phyloP scores from a whole-genome alignment of 768 basidiomycete genomes.

The Auriscalpium vulgare region DNA sequence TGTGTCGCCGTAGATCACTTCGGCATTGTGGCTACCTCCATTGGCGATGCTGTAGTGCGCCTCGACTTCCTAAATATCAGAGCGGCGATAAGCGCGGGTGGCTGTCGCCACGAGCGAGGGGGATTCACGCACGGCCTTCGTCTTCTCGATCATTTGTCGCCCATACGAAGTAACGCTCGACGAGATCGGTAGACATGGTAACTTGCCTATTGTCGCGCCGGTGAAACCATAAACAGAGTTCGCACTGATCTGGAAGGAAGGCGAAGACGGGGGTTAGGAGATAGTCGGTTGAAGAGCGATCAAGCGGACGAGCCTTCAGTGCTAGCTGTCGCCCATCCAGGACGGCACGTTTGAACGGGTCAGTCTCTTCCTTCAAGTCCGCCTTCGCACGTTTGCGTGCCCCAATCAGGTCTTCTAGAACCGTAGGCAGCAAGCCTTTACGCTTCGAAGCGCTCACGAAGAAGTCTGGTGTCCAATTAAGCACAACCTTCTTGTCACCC shows the following conservation, averaged over 20 bases:
- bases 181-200: constrained; percentile 93
- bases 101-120: neutral
- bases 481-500: neutral
- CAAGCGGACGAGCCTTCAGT: constrained; percentile 56
- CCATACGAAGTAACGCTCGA: constrained; percentile 95
- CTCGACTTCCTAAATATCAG: constrained; percentile 66
- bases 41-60: constrained; percentile 79
- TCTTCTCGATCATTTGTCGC: constrained; percentile 98
- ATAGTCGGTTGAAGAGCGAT: too few relatives aligned
- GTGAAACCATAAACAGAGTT: constrained; percentile 99
- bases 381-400: constrained; percentile 93
- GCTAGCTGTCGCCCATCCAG: constrained; percentile 96
- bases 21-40: constrained; percentile 78
- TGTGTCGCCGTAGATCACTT: constrained; percentile 97
- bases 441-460: constrained; percentile 68
- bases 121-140: constrained; percentile 58
- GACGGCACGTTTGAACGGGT: constrained; percentile 95
- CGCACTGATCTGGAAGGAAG: constrained; percentile 73
- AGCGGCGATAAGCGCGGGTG: neutral
- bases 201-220: constrained; percentile 93
- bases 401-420: constrained; percentile 88
- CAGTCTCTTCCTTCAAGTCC: constrained; percentile 93
- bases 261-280: neutral
- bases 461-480: constrained; percentile 46
- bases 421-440: constrained; percentile 85